Evolutionary conservation across 345 rosid genomes (phyloP), one percentile per base, ranked within the genome.

Genomic region (Lenwebbia sp.): DNA sequence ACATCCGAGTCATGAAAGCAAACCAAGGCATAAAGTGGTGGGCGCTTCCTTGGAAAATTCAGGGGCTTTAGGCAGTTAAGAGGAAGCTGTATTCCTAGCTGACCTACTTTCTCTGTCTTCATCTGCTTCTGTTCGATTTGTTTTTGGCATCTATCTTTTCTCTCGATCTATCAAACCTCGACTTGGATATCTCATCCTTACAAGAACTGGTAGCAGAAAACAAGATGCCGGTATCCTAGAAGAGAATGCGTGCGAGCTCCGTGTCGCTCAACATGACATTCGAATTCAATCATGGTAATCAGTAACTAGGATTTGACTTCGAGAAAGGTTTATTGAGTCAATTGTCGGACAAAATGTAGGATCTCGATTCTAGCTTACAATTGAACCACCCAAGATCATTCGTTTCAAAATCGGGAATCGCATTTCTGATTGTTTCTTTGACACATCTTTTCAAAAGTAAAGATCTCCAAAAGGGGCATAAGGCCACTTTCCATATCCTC

Each of bases 1-100:
- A 19, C 81, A 70, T 37, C 47, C 37, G 81, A 37, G 81, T 37
- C 81, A 8, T 70, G 81, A 70, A 70, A 17, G 78, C 78, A 70
- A 37, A 37, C 81, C 47, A 11, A 41, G 78, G 40, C 47, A 10
- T 21, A 9, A 70, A 33, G 78, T 9, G 47, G 47, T 37, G 47
- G 78, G 78, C 78, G 78, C 22, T 70, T 17, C 78, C 47, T 70
- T 19, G 44, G 91, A 90, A 83, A 95, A 92, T 86, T 88, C 94
- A 37, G 90, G 82, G 86, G 90, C 90, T 22, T 94, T 93, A 88
- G 93, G 95, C 49, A 82, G 81, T 87, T 91, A 95, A 88, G 89
- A 84, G 85, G 97, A 70, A 70, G 41, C 78, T 9, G 78, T 17
- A 70, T 17, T 33, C 47, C 44, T 33, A 70, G 78, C 78, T 33